Evolutionary conservation across 2,329 filamentous ascomycete species (phyloP), one percentile per base, ranked within the genome.

Genomic region (Acephala macrosclerotiorum): DNA sequence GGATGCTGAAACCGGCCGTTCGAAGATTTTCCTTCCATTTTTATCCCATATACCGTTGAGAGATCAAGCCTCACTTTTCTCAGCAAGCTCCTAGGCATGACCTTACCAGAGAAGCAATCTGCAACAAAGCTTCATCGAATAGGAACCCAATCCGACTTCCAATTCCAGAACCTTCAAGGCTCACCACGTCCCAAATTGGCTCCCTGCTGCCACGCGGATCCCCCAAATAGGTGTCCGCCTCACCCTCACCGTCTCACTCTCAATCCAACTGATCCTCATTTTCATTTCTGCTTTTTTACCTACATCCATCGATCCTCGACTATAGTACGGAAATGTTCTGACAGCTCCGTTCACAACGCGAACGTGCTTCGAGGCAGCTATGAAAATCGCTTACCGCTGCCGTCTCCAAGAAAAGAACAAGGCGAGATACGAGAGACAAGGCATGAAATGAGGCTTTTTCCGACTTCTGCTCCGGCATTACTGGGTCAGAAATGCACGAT

Each of bases 211-310:
- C 16, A 18, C n/a, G 20, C n/a, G 45, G 20, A 49, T 25, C 45
- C n/a, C 45, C 20, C n/a, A 49, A 49, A 49, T n/a, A n/a, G 18
- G 38, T 42, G n/a, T 42, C 38, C 38, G 38, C 38, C 29, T 33
- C 45, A 49, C 20, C n/a, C 42, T 20, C 45, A 49, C 20, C 45
- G 45, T 49, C 45, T 49, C 45, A 49, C 45, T 16, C 45, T 22
- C 11, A 49, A 11, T 49, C 45, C 14, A 16, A 18, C 40, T 12
- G 40, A 42, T 42, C 40, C 40, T 42, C 4, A 16, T 18, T 42
- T 42, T 16, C 3, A 5, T 18, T 42, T 42, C 40, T 18, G 16
- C 12, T 12, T 16, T 40, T 11, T 12, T 40, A 12, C 18, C 18
- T 16, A 3, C 14, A 16, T 22, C 45, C 20, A 49, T 49, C 22